Evolutionary conservation across 371 early-diverging fungal species (phyloP).

Genomic region (Saksenaea vasiformis): DNA sequence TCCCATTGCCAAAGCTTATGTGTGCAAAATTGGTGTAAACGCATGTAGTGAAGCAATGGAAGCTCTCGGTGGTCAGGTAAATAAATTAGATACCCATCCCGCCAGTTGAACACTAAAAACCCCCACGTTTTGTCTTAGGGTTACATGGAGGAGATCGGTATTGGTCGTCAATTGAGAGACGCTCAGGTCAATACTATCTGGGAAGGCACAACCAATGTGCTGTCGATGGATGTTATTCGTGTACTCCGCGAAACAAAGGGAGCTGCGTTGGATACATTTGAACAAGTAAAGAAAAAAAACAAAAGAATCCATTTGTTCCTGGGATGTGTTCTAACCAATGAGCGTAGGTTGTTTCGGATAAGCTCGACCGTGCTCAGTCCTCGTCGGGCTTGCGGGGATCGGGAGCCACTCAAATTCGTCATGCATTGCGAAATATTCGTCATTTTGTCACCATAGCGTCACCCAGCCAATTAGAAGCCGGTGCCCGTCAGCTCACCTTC

Average conservation of each 20-base stretch:
- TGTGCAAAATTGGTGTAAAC: conserved; percentile 50
- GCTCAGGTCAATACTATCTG: conserved; percentile 70
- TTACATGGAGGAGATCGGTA: conserved; percentile 72
- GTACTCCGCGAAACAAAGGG: conserved; percentile 56
- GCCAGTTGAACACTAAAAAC: neutral
- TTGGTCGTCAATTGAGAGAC: conserved; percentile 64
- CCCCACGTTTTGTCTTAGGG: conserved; percentile 29
- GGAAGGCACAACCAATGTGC: conserved; percentile 73
- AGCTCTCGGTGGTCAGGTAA: conserved; percentile 64
- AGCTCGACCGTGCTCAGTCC: conserved; percentile 5
- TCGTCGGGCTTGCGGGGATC: neutral
- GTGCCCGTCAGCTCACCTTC: conserved; percentile 55
- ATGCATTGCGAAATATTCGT: conserved; percentile 5
- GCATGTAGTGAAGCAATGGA: conserved; percentile 64
- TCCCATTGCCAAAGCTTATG: conserved; percentile 65
- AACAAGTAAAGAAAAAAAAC: conserved; percentile 25
- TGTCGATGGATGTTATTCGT: conserved; percentile 66
- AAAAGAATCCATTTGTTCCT: neutral
- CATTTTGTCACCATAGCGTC: conserved; percentile 15
- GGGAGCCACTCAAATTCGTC: conserved; percentile 6
- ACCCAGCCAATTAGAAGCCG: conserved; percentile 37
- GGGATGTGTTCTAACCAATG: neutral
- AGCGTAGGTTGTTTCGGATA: conserved; percentile 8
- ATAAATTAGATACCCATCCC: neutral
- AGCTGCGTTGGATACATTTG: conserved; percentile 35